Evolutionary conservation across 1,284 basidiomycete species (phyloP).

Genomic region (Pseudomicrostroma phylloplanum): DNA sequence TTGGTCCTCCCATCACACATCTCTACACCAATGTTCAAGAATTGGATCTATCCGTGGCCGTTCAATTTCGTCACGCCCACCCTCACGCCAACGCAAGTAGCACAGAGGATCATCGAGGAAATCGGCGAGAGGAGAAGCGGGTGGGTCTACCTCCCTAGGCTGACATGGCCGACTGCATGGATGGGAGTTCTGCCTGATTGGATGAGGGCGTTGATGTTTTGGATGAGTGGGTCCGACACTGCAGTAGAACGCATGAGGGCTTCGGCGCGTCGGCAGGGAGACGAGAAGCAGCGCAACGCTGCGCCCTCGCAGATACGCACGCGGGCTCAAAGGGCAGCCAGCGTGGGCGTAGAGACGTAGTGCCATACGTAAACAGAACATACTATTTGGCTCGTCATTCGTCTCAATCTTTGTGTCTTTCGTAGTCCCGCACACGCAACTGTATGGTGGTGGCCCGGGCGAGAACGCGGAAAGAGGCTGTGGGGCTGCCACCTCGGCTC

Average conservation of each 20-base stretch:
- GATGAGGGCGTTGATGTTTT: not conserved
- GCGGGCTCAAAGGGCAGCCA: too few relatives aligned
- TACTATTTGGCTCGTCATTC: too few relatives aligned
- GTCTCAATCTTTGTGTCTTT: too few relatives aligned
- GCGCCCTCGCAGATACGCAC: too few relatives aligned
- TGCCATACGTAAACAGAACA: too few relatives aligned
- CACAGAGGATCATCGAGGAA: not conserved
- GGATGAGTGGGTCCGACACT: not conserved
- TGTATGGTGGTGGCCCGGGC: too few relatives aligned
- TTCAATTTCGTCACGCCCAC: not conserved
- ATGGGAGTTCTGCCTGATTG: constrained; percentile 3
- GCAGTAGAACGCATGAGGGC: not conserved
- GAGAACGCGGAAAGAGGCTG: too few relatives aligned
- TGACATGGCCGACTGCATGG: not conserved
- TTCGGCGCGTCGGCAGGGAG: not conserved
- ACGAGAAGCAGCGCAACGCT: not conserved
- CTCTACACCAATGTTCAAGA: not conserved
- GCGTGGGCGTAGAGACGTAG: too few relatives aligned
- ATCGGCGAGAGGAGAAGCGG: not conserved
- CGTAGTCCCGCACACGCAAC: too few relatives aligned
- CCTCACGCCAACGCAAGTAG: not conserved
- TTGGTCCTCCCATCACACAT: constrained; percentile 1
- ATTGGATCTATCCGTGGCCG: not conserved
- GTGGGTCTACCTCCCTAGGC: not conserved
- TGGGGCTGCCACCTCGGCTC: too few relatives aligned